Base-by-base conservation (phyloP, 2,329 filamentous ascomycete genomes). In the Trichoderma sp. region DNA sequence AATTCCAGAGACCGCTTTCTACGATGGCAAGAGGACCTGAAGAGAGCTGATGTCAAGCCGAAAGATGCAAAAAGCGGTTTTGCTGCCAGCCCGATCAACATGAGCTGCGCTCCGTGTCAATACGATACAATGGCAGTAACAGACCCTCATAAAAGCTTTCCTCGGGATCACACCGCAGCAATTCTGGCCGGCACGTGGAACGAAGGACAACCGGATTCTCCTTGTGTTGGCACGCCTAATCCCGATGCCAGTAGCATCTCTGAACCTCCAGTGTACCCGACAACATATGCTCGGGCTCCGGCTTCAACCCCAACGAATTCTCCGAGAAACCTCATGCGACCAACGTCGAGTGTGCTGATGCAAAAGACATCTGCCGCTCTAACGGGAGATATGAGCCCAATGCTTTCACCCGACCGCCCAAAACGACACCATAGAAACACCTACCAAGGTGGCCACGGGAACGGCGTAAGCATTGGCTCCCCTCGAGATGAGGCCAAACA, bases 1-100 rank as follows among this genome's bases (percentile, higher is more conserved):
- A 92, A 90, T 74, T 92, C 96, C 20, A 86, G 87, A 73, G 92
- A 96, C 72, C 91, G 96, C 55, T 98, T 92, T 84, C 78, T 89
- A 58, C 89, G 90, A 72, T 99, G 96, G 96, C 84, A 85, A 65
- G 86, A 90, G 23, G 95, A 97, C 76, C 84, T 98, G 32, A 85
- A 86, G 74, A 85, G 86, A 70, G 91, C 88, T 13, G 88, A 90
- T 73, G 81, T 71, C 81, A 86, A 80, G 81, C 26, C 73, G 12
- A 78, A 76, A 26, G 79, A 82, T 28, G 53, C 74, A 6, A 79
- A 74, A 26, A 32, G 72, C 23, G 73, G 70, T 32, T 65, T 68
- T 23, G 73, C 73, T 43, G 15, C 73, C 30, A 66, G 68, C 8
- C 73, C 76, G 23, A 47, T 64, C n/a, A 74, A 72, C 11, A 43